Evolutionary conservation across 805 yeast species (phyloP).

Genomic region (Candida easanensis): DNA sequence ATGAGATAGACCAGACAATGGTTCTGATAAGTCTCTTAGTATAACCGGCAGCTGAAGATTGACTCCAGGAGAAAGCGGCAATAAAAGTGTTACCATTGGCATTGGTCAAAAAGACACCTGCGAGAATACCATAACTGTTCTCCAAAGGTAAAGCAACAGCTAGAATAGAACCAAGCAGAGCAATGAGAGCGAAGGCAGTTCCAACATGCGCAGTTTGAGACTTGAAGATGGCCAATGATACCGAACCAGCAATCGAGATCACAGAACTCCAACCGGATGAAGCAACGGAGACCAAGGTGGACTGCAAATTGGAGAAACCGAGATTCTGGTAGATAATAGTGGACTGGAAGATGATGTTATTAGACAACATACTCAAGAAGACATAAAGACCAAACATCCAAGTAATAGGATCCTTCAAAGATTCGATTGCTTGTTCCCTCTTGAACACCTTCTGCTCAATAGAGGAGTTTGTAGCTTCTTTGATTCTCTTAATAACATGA

Average conservation of each 20-base stretch:
- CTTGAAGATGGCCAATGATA: slow-evolving; percentile 28
- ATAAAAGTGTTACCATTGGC: slow-evolving; percentile 31
- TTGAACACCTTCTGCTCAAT: slow-evolving; percentile 45
- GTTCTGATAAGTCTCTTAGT: slow-evolving; percentile 43
- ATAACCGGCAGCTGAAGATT: slow-evolving; percentile 35
- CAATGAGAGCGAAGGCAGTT: slow-evolving; percentile 19
- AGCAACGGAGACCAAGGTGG: slow-evolving; percentile 50
- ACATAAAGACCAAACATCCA: slow-evolving; percentile 31
- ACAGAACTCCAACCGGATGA: slow-evolving; percentile 24
- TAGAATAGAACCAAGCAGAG: slow-evolving; percentile 36
- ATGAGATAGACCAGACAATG: slow-evolving; percentile 35
- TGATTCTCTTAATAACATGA: slow-evolving; percentile 38
- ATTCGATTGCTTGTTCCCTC: slow-evolving; percentile 39
- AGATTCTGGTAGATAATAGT: slow-evolving; percentile 39
- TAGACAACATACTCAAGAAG: slow-evolving; percentile 44
- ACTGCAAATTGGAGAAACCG: slow-evolving; percentile 35
- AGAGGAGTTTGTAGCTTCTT: slow-evolving; percentile 33
- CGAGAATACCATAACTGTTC: slow-evolving; percentile 33
- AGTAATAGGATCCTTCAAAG: slow-evolving; percentile 41
- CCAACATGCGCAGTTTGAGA: slow-evolving; percentile 32
- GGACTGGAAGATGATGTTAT: slow-evolving; percentile 46
- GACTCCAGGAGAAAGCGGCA: slow-evolving; percentile 20
- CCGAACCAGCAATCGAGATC: slow-evolving; percentile 32
- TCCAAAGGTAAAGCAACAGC: slow-evolving; percentile 37
- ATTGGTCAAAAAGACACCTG: slow-evolving; percentile 28